Evolutionary conservation across 73 alveolate species (phyloP), one percentile per base, ranked within the genome.

Genomic region (Blepharisma stoltei): DNA sequence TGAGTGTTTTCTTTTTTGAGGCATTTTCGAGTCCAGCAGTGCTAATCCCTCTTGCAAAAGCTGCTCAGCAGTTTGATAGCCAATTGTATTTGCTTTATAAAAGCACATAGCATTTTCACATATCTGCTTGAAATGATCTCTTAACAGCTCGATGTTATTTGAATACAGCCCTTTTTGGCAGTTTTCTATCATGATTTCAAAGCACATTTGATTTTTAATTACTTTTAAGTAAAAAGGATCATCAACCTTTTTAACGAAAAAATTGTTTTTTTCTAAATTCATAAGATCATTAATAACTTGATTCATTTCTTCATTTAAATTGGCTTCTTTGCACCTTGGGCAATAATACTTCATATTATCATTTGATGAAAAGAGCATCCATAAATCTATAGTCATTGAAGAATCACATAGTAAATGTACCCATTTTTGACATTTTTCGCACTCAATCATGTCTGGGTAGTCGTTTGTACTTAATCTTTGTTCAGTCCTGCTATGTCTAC

Each of bases 201-300:
- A 91, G 77, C 93, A 94, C 93, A 94, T 94, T 37, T 96, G 97
- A 23, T 78, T 89, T 71, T 91, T 91, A 44, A 94, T 89, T 27
- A 94, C 92, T 78, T 89, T 88, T 7, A 76, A 41, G 76, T 89
- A 92, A 71, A 82, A 82, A 11, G 92, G 88, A n/a, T 88, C 89
- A 80, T 88, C 92, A 52, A 89, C 89, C 20, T 93, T 92, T 25
- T 85, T 88, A 32, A 71, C 78, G 71, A 90, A 92, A 78, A 75
- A 83, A 55, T 77, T 78, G 71, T 86, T 81, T 70, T 82, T 90
- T 54, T 93, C 98, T 45, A 86, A 84, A 38, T 68, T 55, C 54
- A 81, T 76, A 50, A 92, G 83, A 8, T 73, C 84, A 47, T 83
- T 82, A 11, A 94, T 89, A 38, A 91, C 43, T 55, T 83, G 78